Evolutionary conservation across 768 basidiomycete genomes (phyloP).

Genomic region (Termitomyces sp.): DNA sequence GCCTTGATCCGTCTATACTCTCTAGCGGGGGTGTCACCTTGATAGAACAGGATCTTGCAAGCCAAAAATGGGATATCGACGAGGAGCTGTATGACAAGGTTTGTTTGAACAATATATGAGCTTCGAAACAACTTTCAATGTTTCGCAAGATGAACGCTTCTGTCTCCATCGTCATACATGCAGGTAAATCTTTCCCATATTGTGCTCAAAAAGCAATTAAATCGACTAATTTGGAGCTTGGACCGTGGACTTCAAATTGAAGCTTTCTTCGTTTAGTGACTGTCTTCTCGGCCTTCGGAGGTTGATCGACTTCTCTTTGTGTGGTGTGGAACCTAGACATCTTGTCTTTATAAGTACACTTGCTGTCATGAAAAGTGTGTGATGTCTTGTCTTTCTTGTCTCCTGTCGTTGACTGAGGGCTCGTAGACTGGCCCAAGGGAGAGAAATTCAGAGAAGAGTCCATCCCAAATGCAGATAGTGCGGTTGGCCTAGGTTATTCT

Average conservation of each 20-base stretch:
- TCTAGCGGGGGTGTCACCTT: not conserved
- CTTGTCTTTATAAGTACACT: conserved; percentile 35
- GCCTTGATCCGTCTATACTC: not conserved
- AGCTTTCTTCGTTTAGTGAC: conserved; percentile 36
- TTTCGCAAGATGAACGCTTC: not conserved
- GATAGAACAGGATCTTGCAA: not conserved
- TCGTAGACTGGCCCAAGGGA: not conserved
- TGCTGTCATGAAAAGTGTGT: conserved; percentile 10
- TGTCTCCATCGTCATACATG: conserved; percentile 5
- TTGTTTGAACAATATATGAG: not conserved
- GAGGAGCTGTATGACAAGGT: not conserved
- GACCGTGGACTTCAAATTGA: conserved; percentile 43
- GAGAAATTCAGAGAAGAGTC: conserved; percentile 10
- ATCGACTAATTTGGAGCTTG: conserved; percentile 23
- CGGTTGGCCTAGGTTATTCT: conserved; percentile 28
- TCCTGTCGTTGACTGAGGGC: not conserved
- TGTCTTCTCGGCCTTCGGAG: conserved; percentile 33
- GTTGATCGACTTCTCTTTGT: conserved; percentile 33
- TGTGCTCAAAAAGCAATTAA: not conserved
- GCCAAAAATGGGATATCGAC: not conserved
- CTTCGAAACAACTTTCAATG: not conserved
- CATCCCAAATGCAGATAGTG: conserved; percentile 15
- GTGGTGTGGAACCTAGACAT: conserved; percentile 21
- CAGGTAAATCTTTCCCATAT: not conserved
- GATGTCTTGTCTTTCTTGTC: not conserved